Evolutionary conservation across 1,284 basidiomycete species (phyloP).

Genomic region (Cutaneotrichosporon mucoides): DNA sequence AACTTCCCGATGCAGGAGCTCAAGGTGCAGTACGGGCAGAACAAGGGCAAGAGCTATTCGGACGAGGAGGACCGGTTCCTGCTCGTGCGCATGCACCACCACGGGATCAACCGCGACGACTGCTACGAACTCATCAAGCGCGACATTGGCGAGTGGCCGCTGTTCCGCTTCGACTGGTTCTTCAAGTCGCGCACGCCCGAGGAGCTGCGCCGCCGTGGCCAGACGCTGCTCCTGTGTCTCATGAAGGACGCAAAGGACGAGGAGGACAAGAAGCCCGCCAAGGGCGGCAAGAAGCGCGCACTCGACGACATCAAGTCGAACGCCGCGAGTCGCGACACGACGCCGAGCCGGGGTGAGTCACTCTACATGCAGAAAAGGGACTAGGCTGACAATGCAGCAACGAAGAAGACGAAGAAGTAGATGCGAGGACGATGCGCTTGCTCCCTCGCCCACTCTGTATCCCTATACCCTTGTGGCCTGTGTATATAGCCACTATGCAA

Average conservation of each 20-base stretch:
- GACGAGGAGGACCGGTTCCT: constrained; percentile 98
- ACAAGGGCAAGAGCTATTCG: constrained; percentile 91
- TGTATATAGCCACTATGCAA: not conserved
- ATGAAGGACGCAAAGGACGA: constrained; percentile 67
- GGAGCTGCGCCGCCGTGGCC: constrained; percentile 84
- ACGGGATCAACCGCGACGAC: constrained; percentile 87
- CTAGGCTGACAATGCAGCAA: constrained; percentile 10
- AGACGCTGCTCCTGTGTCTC: constrained; percentile 83
- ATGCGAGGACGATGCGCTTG: not conserved
- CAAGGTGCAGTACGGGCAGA: constrained; percentile 87
- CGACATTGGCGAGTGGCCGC: constrained; percentile 91
- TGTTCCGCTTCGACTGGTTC: constrained; percentile 99
- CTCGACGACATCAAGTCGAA: constrained; percentile 49
- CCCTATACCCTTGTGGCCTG: not conserved
- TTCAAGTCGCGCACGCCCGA: constrained; percentile 91
- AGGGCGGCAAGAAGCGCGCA: constrained; percentile 49
- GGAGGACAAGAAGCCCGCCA: constrained; percentile 50
- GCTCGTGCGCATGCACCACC: constrained; percentile 82
- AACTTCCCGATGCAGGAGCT: constrained; percentile 90
- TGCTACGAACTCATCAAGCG: constrained; percentile 94
- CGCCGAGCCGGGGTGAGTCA: constrained; percentile 30
- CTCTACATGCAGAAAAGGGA: not conserved
- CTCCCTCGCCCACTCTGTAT: not conserved
- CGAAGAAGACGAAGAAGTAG: constrained; percentile 37
- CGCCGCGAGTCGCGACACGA: constrained; percentile 39